Conservation (phyloP, 768 basidiomycete genomes). For the Suillus subluteus region DNA sequence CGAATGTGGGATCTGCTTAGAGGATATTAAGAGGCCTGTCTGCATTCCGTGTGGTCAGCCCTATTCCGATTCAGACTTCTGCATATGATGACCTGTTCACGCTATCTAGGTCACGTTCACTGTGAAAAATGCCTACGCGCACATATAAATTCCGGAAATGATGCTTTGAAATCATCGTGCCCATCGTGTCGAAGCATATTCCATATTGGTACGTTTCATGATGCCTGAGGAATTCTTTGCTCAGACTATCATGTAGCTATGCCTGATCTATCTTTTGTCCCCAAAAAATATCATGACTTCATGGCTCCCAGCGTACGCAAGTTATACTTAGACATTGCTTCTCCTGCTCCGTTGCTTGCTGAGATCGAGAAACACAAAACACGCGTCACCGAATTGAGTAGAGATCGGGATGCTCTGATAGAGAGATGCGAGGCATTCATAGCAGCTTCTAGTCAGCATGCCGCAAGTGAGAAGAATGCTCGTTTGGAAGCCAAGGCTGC, state of each 20-base stretch:
- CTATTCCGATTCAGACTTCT: conserved; percentile 3
- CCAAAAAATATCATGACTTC: conserved; percentile 61
- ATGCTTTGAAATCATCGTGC: conserved; percentile 51
- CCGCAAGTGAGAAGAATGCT: conserved; percentile 32
- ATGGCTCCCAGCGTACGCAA: conserved; percentile 60
- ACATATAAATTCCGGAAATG: conserved; percentile 30
- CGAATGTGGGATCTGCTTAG: conserved; percentile 65
- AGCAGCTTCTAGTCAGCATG: conserved; percentile 36
- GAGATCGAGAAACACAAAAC: conserved; percentile 42
- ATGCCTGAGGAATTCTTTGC: conserved; percentile 4
- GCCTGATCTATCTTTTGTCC: conserved; percentile 52
- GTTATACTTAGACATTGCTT: conserved; percentile 52
- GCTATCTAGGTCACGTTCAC: conserved; percentile 60
- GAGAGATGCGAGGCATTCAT: conserved; percentile 46
- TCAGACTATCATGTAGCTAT: conserved; percentile 37
- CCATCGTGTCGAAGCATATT: conserved; percentile 61
- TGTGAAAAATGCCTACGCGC: conserved; percentile 61
- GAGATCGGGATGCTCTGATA: conserved; percentile 48
- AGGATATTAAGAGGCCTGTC: conserved; percentile 55
- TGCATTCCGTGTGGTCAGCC: conserved; percentile 66
- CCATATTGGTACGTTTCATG: conserved; percentile 48
- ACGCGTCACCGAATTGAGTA: conserved; percentile 41
- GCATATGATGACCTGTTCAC: conserved; percentile 12
- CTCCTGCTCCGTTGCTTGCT: conserved; percentile 25
- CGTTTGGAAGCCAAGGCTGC: conserved; percentile 37